Evolutionary conservation across 2,329 filamentous ascomycete genomes (phyloP).

Genomic region (Paraconiothyrium brasiliense): DNA sequence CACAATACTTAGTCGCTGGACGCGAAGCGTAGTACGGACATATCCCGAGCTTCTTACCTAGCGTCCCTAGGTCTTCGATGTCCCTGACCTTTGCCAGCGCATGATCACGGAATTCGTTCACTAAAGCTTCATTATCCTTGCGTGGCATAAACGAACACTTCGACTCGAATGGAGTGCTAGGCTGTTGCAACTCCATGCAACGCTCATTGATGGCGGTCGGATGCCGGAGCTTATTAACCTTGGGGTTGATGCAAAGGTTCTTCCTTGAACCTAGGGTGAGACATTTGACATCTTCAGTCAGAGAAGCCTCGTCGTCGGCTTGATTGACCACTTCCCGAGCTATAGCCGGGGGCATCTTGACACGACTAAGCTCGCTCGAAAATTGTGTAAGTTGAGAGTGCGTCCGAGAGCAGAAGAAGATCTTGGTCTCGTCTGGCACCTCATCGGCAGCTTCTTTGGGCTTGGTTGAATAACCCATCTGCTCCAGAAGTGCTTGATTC

Average conservation of each 20-base stretch:
- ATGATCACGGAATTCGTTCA: slow-evolving; percentile 85
- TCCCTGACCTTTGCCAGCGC: slow-evolving; percentile 86
- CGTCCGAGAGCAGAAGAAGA: slow-evolving; percentile 92
- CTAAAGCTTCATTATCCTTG: slow-evolving; percentile 75
- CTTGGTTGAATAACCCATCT: slow-evolving; percentile 52
- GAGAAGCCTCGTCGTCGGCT: slow-evolving; percentile 28
- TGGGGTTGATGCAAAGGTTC: slow-evolving; percentile 87
- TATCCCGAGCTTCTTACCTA: slow-evolving; percentile 81
- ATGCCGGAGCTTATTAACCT: slow-evolving; percentile 74
- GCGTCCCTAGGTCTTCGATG: slow-evolving; percentile 85
- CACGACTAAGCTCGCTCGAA: slow-evolving; percentile 80
- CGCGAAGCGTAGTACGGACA: slow-evolving; percentile 98
- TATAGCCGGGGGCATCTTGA: slow-evolving; percentile 78
- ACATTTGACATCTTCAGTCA: slow-evolving; percentile 76
- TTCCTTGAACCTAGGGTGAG: slow-evolving; percentile 86
- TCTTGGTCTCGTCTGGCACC: slow-evolving; percentile 75
- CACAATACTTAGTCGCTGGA: slow-evolving; percentile 79
- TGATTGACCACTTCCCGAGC: slow-evolving; percentile 31
- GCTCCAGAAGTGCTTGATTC: slow-evolving; percentile 77
- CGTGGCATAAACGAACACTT: slow-evolving; percentile 80
- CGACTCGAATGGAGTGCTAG: slow-evolving; percentile 67
- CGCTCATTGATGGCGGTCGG: slow-evolving; percentile 90
- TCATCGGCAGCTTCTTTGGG: slow-evolving; percentile 59
- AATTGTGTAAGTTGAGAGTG: slow-evolving; percentile 94
- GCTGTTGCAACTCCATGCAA: slow-evolving; percentile 88